A percentile compares a stretch with the other conserved stretches of the same genome.
phyloP scores from a whole-genome alignment of 805 yeast species.

The Alloascoidea africana region DNA sequence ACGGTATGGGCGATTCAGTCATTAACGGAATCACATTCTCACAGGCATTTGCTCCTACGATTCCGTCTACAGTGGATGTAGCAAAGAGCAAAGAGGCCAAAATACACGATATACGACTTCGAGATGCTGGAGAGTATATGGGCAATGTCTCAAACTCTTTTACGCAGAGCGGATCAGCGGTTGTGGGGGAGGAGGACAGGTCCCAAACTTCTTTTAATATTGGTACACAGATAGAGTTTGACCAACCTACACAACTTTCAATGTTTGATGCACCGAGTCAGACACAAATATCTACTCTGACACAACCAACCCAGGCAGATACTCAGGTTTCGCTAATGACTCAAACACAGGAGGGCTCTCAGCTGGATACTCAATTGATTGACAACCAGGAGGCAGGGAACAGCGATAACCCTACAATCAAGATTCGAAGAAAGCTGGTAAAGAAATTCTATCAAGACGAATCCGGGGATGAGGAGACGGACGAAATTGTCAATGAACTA shows the following conservation, averaged over 20 bases:
- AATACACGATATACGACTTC: background rate
- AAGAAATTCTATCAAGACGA: background rate
- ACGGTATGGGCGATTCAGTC: background rate
- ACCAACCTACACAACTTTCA: background rate
- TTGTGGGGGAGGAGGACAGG: too few relatives aligned
- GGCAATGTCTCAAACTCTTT: too few relatives aligned
- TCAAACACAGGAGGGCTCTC: conserved; percentile 1
- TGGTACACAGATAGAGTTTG: too few relatives aligned
- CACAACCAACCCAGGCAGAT: background rate
- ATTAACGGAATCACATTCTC: background rate
- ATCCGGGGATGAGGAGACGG: background rate
- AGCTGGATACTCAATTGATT: background rate
- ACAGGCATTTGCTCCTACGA: background rate
- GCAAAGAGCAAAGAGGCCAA: conserved; percentile 1
- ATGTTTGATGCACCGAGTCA: conserved; percentile 1
- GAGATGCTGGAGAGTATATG: background rate
- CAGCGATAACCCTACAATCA: background rate
- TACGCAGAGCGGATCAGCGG: too few relatives aligned
- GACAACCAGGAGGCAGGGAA: background rate
- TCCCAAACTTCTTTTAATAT: too few relatives aligned
- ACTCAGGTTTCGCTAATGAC: too few relatives aligned
- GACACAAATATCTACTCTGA: background rate
- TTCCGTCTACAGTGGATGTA: background rate
- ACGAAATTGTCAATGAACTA: background rate
- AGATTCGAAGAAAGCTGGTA: background rate